Base-by-base conservation (phyloP, 345 rosid genomes). In the Boechera divaricarpa region DNA sequence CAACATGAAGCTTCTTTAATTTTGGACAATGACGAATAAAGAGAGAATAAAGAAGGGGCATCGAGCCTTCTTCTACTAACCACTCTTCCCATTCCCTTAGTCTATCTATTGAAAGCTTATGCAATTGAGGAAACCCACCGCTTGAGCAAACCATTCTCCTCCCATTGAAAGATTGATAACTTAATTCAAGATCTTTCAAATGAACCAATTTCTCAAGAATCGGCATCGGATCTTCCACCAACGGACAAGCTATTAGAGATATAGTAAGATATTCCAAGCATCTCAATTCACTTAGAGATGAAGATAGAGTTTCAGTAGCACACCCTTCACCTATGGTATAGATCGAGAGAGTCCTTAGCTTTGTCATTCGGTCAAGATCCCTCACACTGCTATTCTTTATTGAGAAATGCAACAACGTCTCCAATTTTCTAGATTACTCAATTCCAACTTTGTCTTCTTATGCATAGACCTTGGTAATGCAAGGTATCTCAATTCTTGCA, bases 221-320 rank as follows among this genome's bases (percentile, higher is more conserved):
- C 16, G 73, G 57, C 85, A 85, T 85, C 0, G 88, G 87, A 53
- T 83, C 87, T 26, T 76, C 82, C 21, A 4, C 2, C 11, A 86
- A 80, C 8, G 13, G 0, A 13, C 16, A 11, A 0, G 5, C 0
- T 0, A 5, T 11, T 41, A 41, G 15, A 42, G 2, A 1, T 11
- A 12, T 38, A 38, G 11, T 38, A 9, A 38, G 42, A 2, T 38
- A 0, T 38, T 38, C 11, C 11, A 38, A 9, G 11, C 8, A 12
- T 38, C 4, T 38, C 42, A 38, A 8, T 9, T 9, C 12, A 9
- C 42, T 38, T 38, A 38, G 42, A 9, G 42, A 9, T 10, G 42
- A 38, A 1, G 11, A 38, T 38, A 38, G 11, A 38, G 42, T 38
- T 38, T 38, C 4, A 4, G 2, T 38, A 0, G 4, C 0, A 8